Base-by-base conservation (phyloP, 2,329 filamentous ascomycete genomes). In the Pseudocercospora vitis region DNA sequence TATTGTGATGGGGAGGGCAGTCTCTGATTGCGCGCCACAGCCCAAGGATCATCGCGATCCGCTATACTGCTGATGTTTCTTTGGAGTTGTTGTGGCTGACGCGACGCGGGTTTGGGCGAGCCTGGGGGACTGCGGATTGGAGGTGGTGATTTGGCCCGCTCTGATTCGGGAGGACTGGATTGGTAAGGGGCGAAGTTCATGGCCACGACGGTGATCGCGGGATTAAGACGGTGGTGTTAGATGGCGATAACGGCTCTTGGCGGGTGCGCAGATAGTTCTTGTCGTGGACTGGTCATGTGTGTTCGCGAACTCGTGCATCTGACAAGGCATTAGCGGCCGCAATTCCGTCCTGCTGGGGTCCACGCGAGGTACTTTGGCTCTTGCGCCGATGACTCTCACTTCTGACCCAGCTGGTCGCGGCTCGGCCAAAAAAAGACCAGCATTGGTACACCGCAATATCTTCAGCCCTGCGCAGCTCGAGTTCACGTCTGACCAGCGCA, bases 121-220 rank as follows among this genome's bases (percentile, higher is more conserved):
- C 74, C 73, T 49, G 71, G 78, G 71, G 69, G 84, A 72, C 77
- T 85, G 73, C 70, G 87, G 82, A 61, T 78, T 52, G 71, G 74
- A 8, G 85, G 81, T 48, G 91, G 89, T 16, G 89, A 95, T 70
- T 91, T 81, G 48, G 87, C 84, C 66, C 92, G 89, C 63, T 85
- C 83, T 64, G 87, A 81, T 76, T 97, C 91, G 7, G 94, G 94
- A 12, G 88, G 87, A 45, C 87, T 87, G 72, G 92, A 92, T 77
- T 97, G 94, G 75, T 97, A 99, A 31, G 94, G 94, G 40, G 94
- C 94, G 71, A 97, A 99, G 76, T 96, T 89, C 88, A 94, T 94
- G 52, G 65, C 76, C 61, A 66, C n/a, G n/a, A n/a, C n/a, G n/a
- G n/a, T 67, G 37, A 31, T 61, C 26, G 42, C 26, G 42, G 42